Evolutionary conservation across 1,284 basidiomycete genomes (phyloP).

Genomic region (Malassezia psittaci): DNA sequence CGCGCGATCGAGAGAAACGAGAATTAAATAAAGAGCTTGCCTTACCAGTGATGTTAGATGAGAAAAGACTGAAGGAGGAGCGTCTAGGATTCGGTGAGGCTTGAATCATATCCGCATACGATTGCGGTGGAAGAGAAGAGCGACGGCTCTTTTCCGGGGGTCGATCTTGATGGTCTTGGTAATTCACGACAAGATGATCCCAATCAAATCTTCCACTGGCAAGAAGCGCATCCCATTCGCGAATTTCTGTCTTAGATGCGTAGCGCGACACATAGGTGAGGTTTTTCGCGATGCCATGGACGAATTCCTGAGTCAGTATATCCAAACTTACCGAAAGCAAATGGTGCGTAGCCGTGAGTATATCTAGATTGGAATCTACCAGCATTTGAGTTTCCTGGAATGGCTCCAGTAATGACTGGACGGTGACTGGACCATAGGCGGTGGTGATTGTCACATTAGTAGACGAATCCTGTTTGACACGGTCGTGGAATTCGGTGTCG

Average conservation of each 20-base stretch:
- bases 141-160: neutral
- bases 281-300: slow-evolving; percentile 11
- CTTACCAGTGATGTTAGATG: no score
- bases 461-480: neutral
- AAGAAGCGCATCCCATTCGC: slow-evolving; percentile 12
- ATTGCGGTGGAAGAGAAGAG: neutral
- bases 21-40: no score
- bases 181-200: slow-evolving; percentile 4
- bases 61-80: no score
- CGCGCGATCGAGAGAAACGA: no score
- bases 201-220: slow-evolving; percentile 8
- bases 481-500: slow-evolving; percentile 2
- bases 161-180: slow-evolving; percentile 6
- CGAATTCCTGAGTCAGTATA: slow-evolving; percentile 3
- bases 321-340: neutral
- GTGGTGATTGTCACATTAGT: neutral
- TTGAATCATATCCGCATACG: neutral
- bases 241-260: slow-evolving; percentile 4
- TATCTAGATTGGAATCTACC: neutral
- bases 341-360: neutral
- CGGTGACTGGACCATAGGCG: neutral
- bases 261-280: slow-evolving; percentile 11
- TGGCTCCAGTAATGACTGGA: neutral
- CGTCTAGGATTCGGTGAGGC: neutral
- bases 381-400: neutral